Evolutionary conservation across 164 flowering plant species (phyloP).

Genomic region (Piper betle): DNA sequence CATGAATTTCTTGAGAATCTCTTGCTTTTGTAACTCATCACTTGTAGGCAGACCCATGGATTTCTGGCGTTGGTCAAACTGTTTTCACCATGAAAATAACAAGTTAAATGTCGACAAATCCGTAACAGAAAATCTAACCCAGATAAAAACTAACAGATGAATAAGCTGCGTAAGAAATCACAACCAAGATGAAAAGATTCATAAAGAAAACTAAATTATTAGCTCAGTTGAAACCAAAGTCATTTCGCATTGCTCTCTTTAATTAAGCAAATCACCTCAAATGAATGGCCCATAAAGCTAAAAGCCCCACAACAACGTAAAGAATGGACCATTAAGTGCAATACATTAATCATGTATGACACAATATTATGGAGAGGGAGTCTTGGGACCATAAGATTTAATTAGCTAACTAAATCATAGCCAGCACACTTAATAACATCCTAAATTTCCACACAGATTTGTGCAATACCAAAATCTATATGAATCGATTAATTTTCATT

Average conservation of each 20-base stretch:
- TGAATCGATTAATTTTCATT: not conserved
- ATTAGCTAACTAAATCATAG: no score
- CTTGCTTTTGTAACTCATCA: conserved; percentile 84
- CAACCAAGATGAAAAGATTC: not conserved
- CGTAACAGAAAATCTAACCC: not conserved
- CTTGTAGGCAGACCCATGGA: conserved; percentile 89
- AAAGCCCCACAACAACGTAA: not conserved
- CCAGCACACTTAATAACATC: no score
- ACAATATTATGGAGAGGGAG: no score
- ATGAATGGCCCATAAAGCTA: not conserved
- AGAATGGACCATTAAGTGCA: not conserved
- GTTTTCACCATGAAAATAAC: conserved; percentile 5
- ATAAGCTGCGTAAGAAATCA: not conserved
- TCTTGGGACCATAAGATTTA: no score
- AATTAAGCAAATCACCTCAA: not conserved
- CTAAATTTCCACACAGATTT: no score
- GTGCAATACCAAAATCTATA: no score
- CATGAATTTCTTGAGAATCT: conserved; percentile 73
- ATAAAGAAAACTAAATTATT: not conserved
- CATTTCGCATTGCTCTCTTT: not conserved
- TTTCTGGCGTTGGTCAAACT: conserved; percentile 96
- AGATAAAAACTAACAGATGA: no score
- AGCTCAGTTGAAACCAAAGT: not conserved
- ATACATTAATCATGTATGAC: no score
- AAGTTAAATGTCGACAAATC: not conserved